Evolutionary conservation across 352 stramenopile species (phyloP), one percentile per base, ranked within the genome.

Genomic region (Pythium vanterpoolii): DNA sequence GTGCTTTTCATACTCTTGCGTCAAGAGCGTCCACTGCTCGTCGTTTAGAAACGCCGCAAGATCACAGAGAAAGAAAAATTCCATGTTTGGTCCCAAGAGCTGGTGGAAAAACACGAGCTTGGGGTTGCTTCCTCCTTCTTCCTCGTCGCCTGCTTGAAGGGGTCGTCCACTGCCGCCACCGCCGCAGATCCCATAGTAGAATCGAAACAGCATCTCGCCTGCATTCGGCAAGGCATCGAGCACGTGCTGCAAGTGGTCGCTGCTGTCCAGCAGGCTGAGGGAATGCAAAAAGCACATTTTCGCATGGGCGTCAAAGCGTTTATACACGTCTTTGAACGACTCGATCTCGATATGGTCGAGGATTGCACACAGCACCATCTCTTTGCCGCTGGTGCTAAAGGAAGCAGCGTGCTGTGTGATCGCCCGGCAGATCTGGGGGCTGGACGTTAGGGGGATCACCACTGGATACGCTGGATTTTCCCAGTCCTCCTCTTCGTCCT

Each of bases 321-420:
- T 78, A 43, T 81, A 90, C 23, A 89, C 68, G 31, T 89, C 77
- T 42, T 67, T 71, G 56, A 90, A 90, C 42, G 79, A 87, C n/a
- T 84, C 77, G 2, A 68, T 56, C 8, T 90, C 81, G 9, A 90
- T 55, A 26, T 80, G 65, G 30, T 87, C 75, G 14, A 89, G 58
- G 26, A 90, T 83, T 26, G 81, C 73, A 36, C 77, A 88, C 18
- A 90, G 31, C 8, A 89, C 76, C 81, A 90, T 90, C 36, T 90
- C 79, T 23, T 79, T 83, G 6, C 81, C 81, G n/a, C 81, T 90
- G 4, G 73, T 56, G 39, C 81, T 90, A 60, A 90, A 89, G 4
- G 42, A 58, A 6, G 45, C 51, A 0, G 78, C 77, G 26, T 85
- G 74, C 18, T 82, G 70, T 1, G 73, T 61, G 40, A 90, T 88